phyloP scores from a whole-genome alignment of 495 filamentous ascomycete genomes.

The Annulohypoxylon maeteangense region DNA sequence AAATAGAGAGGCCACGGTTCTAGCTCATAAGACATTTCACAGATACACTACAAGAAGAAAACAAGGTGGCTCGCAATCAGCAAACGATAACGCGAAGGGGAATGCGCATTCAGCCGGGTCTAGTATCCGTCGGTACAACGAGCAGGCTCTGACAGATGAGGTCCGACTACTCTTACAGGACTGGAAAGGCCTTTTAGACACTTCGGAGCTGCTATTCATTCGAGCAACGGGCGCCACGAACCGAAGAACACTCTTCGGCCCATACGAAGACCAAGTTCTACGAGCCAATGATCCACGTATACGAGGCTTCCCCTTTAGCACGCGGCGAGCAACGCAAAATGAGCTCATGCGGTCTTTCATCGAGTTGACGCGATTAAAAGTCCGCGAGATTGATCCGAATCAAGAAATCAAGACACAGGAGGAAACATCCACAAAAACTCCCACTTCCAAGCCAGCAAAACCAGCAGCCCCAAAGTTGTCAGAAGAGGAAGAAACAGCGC shows the following conservation, averaged over 20 bases:
- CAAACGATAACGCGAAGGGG: slow-evolving; percentile 90
- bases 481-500: slow-evolving; percentile 82
- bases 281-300: slow-evolving; percentile 84
- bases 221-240: slow-evolving; percentile 90
- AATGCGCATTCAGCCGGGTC: slow-evolving; percentile 94
- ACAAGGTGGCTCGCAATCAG: slow-evolving; percentile 93
- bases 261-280: slow-evolving; percentile 88
- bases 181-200: slow-evolving; percentile 86
- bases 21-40: slow-evolving; percentile 98
- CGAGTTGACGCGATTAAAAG: slow-evolving; percentile 89
- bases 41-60: slow-evolving; percentile 95
- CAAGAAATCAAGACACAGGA: slow-evolving; percentile 64
- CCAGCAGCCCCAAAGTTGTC: slow-evolving; percentile 67
- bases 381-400: slow-evolving; percentile 71
- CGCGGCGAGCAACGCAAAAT: slow-evolving; percentile 89
- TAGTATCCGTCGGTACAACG: slow-evolving; percentile 90
- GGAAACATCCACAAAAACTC: slow-evolving; percentile 50
- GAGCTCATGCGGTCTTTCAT: slow-evolving; percentile 94
- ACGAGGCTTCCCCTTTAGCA: slow-evolving; percentile 92
- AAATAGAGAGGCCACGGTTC: slow-evolving; percentile 82
- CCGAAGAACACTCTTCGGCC: slow-evolving; percentile 83
- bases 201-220: slow-evolving; percentile 84
- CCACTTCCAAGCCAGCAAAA: slow-evolving; percentile 55
- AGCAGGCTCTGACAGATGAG: slow-evolving; percentile 84
- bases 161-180: slow-evolving; percentile 79